Evolutionary conservation across 2,329 filamentous ascomycete genomes (phyloP).

Genomic region (Ascomycota sp.): DNA sequence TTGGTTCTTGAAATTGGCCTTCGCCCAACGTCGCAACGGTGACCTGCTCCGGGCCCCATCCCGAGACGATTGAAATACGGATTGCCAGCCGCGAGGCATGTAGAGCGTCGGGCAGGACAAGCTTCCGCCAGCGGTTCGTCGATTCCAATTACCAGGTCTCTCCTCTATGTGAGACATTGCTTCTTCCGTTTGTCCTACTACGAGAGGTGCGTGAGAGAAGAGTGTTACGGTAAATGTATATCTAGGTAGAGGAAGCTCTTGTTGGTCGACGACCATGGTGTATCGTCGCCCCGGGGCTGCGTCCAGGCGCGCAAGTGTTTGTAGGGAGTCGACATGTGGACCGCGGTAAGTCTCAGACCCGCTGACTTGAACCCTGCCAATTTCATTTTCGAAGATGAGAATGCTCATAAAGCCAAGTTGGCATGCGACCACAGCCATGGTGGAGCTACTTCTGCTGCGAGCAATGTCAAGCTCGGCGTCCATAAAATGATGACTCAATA

Average conservation of each 20-base stretch:
- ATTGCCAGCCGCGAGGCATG: constrained; percentile 33
- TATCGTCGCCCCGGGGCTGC: constrained; percentile 20
- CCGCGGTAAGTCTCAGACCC: constrained; percentile 53
- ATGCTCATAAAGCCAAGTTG: constrained; percentile 71
- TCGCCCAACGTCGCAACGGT: constrained; percentile 45
- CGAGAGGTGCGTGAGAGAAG: constrained; percentile 47
- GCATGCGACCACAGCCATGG: constrained; percentile 24
- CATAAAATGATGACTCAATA: constrained; percentile 72
- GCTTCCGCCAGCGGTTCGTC: constrained; percentile 67
- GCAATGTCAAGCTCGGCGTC: constrained; percentile 41
- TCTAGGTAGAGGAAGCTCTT: constrained; percentile 48
- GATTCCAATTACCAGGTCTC: constrained; percentile 49
- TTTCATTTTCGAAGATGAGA: constrained; percentile 54
- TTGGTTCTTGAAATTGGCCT: constrained; percentile 55
- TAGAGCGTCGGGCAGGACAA: constrained; percentile 56
- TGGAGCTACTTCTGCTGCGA: constrained; percentile 19
- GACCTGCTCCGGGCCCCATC: constrained; percentile 46
- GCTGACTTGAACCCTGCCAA: constrained; percentile 52
- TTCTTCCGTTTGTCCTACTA: constrained; percentile 39
- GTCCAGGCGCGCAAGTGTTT: constrained; percentile 58
- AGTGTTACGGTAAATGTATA: constrained; percentile 80
- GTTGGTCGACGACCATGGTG: constrained; percentile 53
- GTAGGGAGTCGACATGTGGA: constrained; percentile 85
- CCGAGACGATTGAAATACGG: constrained; percentile 52
- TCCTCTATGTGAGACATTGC: constrained; percentile 37